Evolutionary conservation across 106 monocot genomes (phyloP).

Genomic region (Alisma plantagoaquatica): DNA sequence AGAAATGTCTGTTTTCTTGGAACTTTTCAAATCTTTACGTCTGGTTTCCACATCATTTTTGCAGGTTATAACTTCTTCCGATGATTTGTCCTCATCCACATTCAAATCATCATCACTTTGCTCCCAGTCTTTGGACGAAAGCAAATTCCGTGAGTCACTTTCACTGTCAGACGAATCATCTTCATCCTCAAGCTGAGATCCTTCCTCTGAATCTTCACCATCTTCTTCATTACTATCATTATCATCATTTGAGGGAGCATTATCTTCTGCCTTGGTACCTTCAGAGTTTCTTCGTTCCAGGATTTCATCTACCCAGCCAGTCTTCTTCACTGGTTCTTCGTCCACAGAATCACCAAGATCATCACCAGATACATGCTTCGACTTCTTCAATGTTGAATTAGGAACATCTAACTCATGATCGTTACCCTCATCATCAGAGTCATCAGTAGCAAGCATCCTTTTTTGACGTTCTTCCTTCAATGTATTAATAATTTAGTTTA

Average conservation of each 20-base stretch:
- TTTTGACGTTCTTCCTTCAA: slow-evolving; percentile 70
- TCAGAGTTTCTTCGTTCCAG: slow-evolving; percentile 24
- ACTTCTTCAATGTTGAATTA: slow-evolving; percentile 19
- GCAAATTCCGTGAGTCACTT: slow-evolving; percentile 11
- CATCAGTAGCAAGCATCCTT: slow-evolving; percentile 62
- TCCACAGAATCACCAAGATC: slow-evolving; percentile 72
- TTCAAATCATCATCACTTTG: slow-evolving; percentile 73
- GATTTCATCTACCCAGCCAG: slow-evolving; percentile 67
- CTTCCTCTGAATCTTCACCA: slow-evolving; percentile 16
- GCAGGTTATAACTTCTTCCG: not conserved
- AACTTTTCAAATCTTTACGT: slow-evolving; percentile 6
- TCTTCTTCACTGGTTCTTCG: slow-evolving; percentile 20
- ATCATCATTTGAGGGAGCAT: slow-evolving; percentile 21
- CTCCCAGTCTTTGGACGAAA: slow-evolving; percentile 60
- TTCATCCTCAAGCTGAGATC: slow-evolving; percentile 11
- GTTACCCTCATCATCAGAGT: slow-evolving; percentile 41
- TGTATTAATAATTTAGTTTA: no score
- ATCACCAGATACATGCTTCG: slow-evolving; percentile 70
- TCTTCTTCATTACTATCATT: slow-evolving; percentile 2
- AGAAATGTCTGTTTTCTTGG: not conserved
- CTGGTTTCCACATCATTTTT: slow-evolving; percentile 22
- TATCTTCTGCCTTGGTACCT: slow-evolving; percentile 16
- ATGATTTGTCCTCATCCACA: slow-evolving; percentile 28
- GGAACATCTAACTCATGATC: slow-evolving; percentile 23
- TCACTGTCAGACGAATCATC: slow-evolving; percentile 18